These are phyloP conservation scores for Nicotiana paniculata DNA, from an alignment of 257 asterid species.

Conservation along the genomic window DNA sequence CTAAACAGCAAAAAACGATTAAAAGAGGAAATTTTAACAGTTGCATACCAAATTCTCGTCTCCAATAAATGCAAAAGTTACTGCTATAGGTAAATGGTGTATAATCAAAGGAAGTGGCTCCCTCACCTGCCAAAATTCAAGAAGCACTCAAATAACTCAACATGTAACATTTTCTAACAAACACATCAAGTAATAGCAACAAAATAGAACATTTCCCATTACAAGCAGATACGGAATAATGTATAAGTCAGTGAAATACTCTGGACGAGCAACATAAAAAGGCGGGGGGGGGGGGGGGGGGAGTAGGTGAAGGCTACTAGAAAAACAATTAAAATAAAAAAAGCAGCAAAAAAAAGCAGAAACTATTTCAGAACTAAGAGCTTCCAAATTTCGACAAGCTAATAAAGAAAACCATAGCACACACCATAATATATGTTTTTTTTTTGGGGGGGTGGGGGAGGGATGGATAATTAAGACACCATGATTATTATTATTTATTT, in stretches of 20 bases:
- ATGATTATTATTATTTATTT: neutral
- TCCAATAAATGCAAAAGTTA: slow-evolving; percentile 87
- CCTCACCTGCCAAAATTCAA: slow-evolving; percentile 56
- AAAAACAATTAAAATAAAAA: neutral
- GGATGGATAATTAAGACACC: neutral
- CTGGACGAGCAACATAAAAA: neutral
- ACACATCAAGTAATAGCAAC: neutral
- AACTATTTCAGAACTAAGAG: neutral
- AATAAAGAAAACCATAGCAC: neutral
- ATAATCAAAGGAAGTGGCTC: slow-evolving; percentile 90
- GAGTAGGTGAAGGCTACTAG: neutral
- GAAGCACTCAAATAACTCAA: neutral
- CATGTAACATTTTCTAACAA: slow-evolving; percentile 1
- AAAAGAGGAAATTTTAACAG: neutral
- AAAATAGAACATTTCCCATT: neutral
- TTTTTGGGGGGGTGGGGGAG: no score
- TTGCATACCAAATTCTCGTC: slow-evolving; percentile 60
- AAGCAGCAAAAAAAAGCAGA: neutral
- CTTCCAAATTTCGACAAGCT: neutral
- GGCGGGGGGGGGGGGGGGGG: neutral
- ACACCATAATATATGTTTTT: neutral
- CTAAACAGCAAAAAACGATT: neutral
- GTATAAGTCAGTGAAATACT: neutral
- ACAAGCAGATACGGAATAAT: neutral
- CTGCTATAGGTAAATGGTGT: slow-evolving; percentile 93